Conservation (phyloP, 306 rosid genomes). For the Castanopsis chinensis region DNA sequence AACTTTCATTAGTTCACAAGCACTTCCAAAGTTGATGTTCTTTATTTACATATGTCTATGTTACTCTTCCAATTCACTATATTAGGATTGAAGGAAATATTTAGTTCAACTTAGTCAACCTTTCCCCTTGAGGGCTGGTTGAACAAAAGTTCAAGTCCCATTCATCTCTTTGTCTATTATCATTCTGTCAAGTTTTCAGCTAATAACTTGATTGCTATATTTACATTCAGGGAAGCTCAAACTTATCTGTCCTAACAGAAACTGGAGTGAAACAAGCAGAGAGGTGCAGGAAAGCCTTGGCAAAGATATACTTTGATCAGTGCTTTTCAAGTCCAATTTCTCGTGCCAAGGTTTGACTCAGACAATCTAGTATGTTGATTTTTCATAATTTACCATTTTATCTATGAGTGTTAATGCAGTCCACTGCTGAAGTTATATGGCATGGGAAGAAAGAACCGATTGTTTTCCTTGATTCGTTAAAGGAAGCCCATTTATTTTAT, state of each 20-base stretch:
- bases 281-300: conserved; percentile 58
- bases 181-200: background rate
- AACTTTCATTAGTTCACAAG: background rate
- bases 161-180: background rate
- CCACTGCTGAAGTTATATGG: conserved; percentile 75
- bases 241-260: conserved; percentile 62
- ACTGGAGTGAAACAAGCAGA: conserved; percentile 65
- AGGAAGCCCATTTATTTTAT: conserved; percentile 62
- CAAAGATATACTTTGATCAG: conserved; percentile 51
- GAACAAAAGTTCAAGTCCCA: background rate
- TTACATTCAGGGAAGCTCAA: conserved; percentile 54
- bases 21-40: background rate
- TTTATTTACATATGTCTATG: background rate
- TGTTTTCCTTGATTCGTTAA: conserved; percentile 60
- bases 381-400: conserved; percentile 1
- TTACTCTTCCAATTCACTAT: background rate
- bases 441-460: conserved; percentile 58
- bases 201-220: conserved; percentile 6
- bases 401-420: conserved; percentile 44
- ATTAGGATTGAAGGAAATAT: background rate
- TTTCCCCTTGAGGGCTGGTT: background rate
- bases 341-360: conserved; percentile 61
- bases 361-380: background rate
- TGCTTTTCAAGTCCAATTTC: conserved; percentile 78
- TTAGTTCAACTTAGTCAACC: background rate